These are phyloP conservation scores for Penicillium pulvis DNA, from an alignment of 495 filamentous ascomycete species.

Conservation along the genomic window DNA sequence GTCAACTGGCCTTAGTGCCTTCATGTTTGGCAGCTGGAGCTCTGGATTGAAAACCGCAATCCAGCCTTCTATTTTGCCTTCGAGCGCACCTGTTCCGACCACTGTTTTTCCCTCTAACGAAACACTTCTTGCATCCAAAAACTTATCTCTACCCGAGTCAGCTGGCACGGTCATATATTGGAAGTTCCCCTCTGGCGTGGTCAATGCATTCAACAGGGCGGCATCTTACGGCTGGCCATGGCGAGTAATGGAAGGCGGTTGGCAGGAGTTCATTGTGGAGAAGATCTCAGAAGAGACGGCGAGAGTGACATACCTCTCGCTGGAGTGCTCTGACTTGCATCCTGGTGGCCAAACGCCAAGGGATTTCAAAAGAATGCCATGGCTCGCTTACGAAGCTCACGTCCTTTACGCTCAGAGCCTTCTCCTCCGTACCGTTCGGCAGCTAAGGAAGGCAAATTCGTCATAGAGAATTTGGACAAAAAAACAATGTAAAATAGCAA, in stretches of 20 bases:
- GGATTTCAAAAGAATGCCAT: constrained; percentile 13
- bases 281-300: constrained; percentile 14
- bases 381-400: constrained; percentile 17
- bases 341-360: not conserved
- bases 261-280: constrained; percentile 21
- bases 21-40: not conserved
- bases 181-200: constrained; percentile 8
- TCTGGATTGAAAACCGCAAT: not conserved
- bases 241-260: constrained; percentile 22
- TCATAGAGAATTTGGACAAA: not conserved
- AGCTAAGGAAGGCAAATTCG: not conserved
- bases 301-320: constrained; percentile 14
- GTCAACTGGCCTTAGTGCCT: not conserved
- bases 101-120: not conserved
- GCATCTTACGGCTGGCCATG: constrained; percentile 18
- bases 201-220: constrained; percentile 6
- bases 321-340: constrained; percentile 16
- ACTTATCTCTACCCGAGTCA: not conserved
- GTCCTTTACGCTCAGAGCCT: constrained; percentile 21
- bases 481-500: no score
- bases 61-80: not conserved
- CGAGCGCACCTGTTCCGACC: not conserved
- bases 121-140: not conserved
- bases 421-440: constrained; percentile 7
- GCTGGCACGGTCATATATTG: not conserved